A percentile compares a stretch with the other conserved stretches of the same genome.
Evolutionary conservation across 2,329 filamentous ascomycete genomes (phyloP).

Genomic region (Trichoderma polysporum): DNA sequence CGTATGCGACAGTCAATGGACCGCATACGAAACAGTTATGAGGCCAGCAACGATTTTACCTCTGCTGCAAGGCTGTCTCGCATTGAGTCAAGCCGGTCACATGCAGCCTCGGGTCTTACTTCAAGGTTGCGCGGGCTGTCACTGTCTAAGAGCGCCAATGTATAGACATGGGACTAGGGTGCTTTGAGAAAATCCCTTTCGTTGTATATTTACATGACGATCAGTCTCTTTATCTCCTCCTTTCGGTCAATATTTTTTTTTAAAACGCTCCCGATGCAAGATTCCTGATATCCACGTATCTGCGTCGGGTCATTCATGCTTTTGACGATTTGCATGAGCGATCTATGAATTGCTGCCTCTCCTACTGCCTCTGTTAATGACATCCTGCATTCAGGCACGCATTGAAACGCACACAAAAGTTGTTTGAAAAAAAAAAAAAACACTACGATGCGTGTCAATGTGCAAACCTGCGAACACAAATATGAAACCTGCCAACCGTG

Average conservation of each 20-base stretch:
- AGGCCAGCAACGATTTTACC: conserved; percentile 87
- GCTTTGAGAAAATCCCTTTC: conserved; percentile 11
- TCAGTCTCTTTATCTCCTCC: conserved; percentile 15
- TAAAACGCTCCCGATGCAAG: background rate
- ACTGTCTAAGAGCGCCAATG: conserved; percentile 42
- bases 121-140: conserved; percentile 45
- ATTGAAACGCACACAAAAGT: background rate
- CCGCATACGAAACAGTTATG: conserved; percentile 76
- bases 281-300: conserved; percentile 35
- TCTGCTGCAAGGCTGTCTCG: conserved; percentile 81
- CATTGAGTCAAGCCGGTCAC: conserved; percentile 71
- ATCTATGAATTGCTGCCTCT: conserved; percentile 42
- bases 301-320: conserved; percentile 32
- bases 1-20: conserved; percentile 86
- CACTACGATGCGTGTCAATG: background rate
- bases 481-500: conserved; percentile 15
- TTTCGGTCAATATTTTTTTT: background rate
- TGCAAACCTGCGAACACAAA: conserved; percentile 14
- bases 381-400: conserved; percentile 17
- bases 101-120: conserved; percentile 32
- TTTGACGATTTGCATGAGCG: conserved; percentile 51
- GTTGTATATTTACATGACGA: conserved; percentile 34
- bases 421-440: background rate
- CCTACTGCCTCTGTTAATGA: conserved; percentile 25
- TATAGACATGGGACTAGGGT: conserved; percentile 29